Evolutionary conservation across 306 rosid genomes (phyloP), one percentile per base, ranked within the genome.

Genomic region (Cicer cuneatum): DNA sequence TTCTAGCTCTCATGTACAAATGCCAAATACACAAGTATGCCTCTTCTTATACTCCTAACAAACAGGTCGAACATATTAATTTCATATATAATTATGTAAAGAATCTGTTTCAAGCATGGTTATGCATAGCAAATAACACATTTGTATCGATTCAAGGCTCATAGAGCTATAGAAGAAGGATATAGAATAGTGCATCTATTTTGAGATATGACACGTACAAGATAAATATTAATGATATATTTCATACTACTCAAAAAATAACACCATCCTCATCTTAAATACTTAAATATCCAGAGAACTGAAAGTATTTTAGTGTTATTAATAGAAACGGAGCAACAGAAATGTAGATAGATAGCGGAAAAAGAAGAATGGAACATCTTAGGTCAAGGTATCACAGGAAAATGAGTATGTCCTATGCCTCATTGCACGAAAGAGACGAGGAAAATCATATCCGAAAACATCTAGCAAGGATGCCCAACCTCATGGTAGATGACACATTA

Each of bases 21-120:
- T 67, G 75, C 41, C 14, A 48, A 77, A 72, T 52, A 19, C 48
- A 52, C 67, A 72, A 57, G 29, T 46, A 63, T 38, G 42, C 15
- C 45, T 18, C 74, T 9, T 57, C 18, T 39, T 21, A 24, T 66
- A 16, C 72, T 29, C 72, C 15, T 38, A 58, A 72, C 60, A 76
- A 47, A 48, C 71, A 82, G 19, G 77, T 11, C 12, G 5, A 49
- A 77, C 60, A 61, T 8, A 10, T 46, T 48, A 58, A 33, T 14
- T 15, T 38, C 57, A 8, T 40, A 41, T 16, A 14, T 37, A 42
- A 13, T 40, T 42, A 38, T 7, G 43, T 33, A 33, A 58, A 59
- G 41, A 59, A 59, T 58, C 9, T 12, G 65, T 59, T 13, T 33
- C 65, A 29, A 7, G 42, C 42, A 33, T 59, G 41, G 65, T 59